phyloP scores from a whole-genome alignment of 2,329 filamentous ascomycete genomes.

The Rosellinia necatrix region DNA sequence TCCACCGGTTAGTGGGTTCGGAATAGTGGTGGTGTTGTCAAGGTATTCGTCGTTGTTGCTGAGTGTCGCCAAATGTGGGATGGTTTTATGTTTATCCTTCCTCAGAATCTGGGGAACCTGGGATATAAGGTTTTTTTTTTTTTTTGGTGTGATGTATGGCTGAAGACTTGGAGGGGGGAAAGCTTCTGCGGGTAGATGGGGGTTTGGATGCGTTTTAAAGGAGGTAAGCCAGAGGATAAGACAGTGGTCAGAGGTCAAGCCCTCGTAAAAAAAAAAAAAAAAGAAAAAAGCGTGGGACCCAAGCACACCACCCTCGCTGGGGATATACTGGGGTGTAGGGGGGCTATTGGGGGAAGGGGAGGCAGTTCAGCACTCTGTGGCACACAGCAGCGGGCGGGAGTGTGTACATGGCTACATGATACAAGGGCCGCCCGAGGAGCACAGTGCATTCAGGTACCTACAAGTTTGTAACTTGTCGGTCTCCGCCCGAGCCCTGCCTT shows the following conservation, averaged over 20 bases:
- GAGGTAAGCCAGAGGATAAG: conserved; percentile 31
- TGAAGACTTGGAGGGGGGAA: conserved; percentile 40
- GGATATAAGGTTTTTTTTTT: conserved; percentile 15
- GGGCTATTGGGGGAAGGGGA: conserved; percentile 17
- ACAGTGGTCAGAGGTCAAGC: conserved; percentile 23
- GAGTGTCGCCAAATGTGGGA: background rate
- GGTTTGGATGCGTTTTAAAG: conserved; percentile 45
- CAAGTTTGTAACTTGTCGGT: conserved; percentile 33
- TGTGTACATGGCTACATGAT: conserved; percentile 26
- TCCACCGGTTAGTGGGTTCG: conserved; percentile 1
- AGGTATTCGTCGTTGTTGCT: conserved; percentile 5
- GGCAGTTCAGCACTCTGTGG: conserved; percentile 18
- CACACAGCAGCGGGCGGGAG: conserved; percentile 21
- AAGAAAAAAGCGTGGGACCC: conserved; percentile 19
- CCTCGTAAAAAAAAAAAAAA: conserved; percentile 19
- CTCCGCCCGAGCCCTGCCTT: conserved; percentile 35
- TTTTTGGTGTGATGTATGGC: conserved; percentile 33
- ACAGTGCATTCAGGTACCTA: conserved; percentile 36
- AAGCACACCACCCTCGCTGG: conserved; percentile 23
- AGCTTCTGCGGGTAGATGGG: conserved; percentile 40
- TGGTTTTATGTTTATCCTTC: conserved; percentile 10
- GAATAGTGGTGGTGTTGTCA: background rate
- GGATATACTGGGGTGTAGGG: conserved; percentile 27
- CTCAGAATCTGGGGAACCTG: conserved; percentile 20
- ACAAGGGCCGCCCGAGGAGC: conserved; percentile 20